Percentiles rank a stretch among this genome's conserved stretches.
Conservation (phyloP, 2,329 filamentous ascomycete species). For the Pyricularia pennisetigena region DNA sequence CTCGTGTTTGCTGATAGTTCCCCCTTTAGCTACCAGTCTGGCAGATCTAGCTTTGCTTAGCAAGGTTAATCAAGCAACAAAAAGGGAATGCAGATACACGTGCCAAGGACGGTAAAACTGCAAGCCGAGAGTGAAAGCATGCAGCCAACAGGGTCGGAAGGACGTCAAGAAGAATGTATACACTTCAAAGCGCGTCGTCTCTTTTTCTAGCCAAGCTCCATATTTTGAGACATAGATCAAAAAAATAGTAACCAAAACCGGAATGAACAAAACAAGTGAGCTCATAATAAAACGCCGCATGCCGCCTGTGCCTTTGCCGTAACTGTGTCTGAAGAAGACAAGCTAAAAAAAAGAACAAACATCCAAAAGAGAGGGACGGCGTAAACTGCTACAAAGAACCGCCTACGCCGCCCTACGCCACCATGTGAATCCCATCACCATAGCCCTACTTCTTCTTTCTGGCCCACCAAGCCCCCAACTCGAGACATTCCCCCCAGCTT, state of each 20-base stretch:
- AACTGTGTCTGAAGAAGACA: neutral
- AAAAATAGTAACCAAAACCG: neutral
- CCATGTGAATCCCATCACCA: neutral
- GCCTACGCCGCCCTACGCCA: neutral
- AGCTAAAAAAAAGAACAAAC: neutral
- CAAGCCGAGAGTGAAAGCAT: too few species aligned
- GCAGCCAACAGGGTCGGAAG: neutral
- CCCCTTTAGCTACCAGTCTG: too few species aligned
- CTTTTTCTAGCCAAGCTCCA: neutral
- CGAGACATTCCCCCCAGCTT: conserved; percentile 76
- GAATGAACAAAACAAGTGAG: neutral
- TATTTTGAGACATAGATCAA: neutral
- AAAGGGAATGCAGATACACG: too few species aligned
- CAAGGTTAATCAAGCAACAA: too few species aligned
- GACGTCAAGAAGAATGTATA: neutral
- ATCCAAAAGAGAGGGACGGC: neutral
- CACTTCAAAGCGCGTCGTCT: neutral
- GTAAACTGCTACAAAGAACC: neutral
- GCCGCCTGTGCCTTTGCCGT: neutral
- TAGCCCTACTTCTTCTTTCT: conserved; percentile 48
- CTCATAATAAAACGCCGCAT: neutral
- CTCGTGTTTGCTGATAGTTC: too few species aligned
- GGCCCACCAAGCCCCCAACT: conserved; percentile 79
- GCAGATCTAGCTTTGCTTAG: too few species aligned
- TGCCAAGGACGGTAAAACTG: too few species aligned